Evolutionary conservation across 768 basidiomycete species (phyloP).

Genomic region (Lactifluus volemus): DNA sequence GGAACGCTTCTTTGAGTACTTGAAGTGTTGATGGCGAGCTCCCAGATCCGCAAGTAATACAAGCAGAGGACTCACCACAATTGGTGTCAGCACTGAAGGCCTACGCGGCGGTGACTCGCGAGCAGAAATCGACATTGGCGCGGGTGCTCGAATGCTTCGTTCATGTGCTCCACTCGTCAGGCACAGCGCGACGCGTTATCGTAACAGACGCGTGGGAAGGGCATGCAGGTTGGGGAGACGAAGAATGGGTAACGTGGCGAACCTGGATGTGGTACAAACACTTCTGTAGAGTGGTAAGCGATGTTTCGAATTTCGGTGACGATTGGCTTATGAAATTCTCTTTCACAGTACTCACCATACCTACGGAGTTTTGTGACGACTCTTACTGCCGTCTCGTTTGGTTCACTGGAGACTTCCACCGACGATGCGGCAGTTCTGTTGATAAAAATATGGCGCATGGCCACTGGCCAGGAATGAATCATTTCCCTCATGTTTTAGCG

Average conservation of each 20-base stretch:
- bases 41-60: slow-evolving; percentile 33
- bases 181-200: slow-evolving; percentile 48
- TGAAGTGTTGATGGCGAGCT: background rate
- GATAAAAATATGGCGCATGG: slow-evolving; percentile 62
- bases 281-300: slow-evolving; percentile 70
- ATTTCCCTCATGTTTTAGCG: background rate
- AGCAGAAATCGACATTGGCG: slow-evolving; percentile 68
- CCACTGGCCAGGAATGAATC: slow-evolving; percentile 46
- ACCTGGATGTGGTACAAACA: slow-evolving; percentile 90
- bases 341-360: slow-evolving; percentile 65
- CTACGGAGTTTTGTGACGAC: slow-evolving; percentile 67
- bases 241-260: slow-evolving; percentile 80
- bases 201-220: slow-evolving; percentile 61
- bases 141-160: slow-evolving; percentile 73
- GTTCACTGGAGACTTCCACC: slow-evolving; percentile 47
- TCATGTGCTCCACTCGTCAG: slow-evolving; percentile 28
- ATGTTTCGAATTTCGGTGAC: background rate
- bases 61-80: slow-evolving; percentile 52
- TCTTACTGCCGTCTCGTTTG: slow-evolving; percentile 58
- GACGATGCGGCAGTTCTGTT: slow-evolving; percentile 52
- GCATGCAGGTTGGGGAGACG: slow-evolving; percentile 57
- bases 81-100: slow-evolving; percentile 69
- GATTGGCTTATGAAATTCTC: background rate
- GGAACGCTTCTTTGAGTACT: background rate
- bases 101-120: slow-evolving; percentile 59